Evolutionary conservation across 495 filamentous ascomycete species (phyloP).

Genomic region (Aspergillus affinis): DNA sequence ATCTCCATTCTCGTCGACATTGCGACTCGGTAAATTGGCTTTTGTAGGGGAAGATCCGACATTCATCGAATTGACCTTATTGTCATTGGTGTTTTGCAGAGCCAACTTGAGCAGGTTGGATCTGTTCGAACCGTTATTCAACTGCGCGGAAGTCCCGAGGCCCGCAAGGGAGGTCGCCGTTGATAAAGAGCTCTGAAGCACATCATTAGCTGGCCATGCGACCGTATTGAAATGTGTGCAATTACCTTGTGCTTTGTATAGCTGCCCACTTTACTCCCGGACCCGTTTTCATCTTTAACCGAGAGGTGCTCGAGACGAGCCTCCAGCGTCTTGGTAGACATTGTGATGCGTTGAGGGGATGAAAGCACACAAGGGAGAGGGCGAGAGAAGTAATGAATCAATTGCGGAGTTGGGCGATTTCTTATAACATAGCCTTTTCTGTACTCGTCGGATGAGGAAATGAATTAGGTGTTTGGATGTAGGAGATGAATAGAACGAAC

Average conservation of each 20-base stretch:
- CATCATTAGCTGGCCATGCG: constrained; percentile 27
- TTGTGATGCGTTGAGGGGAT: constrained; percentile 22
- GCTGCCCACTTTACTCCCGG: constrained; percentile 41
- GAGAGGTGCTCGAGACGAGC: constrained; percentile 79
- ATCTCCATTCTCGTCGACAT: constrained; percentile 55
- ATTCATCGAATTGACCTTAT: constrained; percentile 50
- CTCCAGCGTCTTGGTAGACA: constrained; percentile 66
- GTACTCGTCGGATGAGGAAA: background rate
- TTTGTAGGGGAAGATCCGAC: constrained; percentile 32
- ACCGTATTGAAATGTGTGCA: background rate
- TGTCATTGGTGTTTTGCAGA: constrained; percentile 67
- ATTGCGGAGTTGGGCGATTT: background rate
- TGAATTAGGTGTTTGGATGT: constrained; percentile 8
- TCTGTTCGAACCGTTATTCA: constrained; percentile 59
- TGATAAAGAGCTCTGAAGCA: constrained; percentile 42
- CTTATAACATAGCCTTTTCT: background rate
- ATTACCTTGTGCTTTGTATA: constrained; percentile 71
- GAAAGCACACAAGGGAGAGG: constrained; percentile 6
- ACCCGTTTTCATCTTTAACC: constrained; percentile 78
- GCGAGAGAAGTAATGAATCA: constrained; percentile 2
- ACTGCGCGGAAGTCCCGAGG: constrained; percentile 48
- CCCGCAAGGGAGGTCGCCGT: constrained; percentile 54
- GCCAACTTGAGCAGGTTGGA: constrained; percentile 79
- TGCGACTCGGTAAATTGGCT: constrained; percentile 41
- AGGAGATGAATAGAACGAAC: constrained; percentile 16